Conservation (phyloP, 2,329 filamentous ascomycete species). For the Coleophoma crateriformis region DNA sequence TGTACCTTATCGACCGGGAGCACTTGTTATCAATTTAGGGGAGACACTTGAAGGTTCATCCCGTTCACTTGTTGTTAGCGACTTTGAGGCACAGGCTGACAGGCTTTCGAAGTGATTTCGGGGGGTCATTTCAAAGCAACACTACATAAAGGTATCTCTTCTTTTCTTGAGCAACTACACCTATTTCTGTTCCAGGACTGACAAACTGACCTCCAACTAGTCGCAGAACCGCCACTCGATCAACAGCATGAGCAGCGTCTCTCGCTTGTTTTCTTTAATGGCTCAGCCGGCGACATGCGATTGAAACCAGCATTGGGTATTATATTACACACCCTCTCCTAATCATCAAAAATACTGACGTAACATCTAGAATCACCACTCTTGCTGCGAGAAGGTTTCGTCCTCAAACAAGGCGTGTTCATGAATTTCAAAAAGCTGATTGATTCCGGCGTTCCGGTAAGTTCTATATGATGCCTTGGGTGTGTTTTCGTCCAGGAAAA, state of each 20-base stretch:
- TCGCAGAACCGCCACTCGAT: conserved; percentile 35
- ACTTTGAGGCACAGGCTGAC: too few species aligned
- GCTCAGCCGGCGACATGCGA: conserved; percentile 36
- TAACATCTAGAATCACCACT: conserved; percentile 26
- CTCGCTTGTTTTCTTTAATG: conserved; percentile 39
- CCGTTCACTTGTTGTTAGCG: too few species aligned
- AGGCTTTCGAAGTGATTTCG: conserved; percentile 30
- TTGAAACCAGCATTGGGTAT: conserved; percentile 31
- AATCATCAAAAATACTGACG: neutral
- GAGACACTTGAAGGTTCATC: conserved; percentile 28
- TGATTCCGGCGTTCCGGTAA: conserved; percentile 27
- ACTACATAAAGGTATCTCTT: conserved; percentile 25
- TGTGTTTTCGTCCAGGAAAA: neutral
- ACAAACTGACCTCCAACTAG: conserved; percentile 7
- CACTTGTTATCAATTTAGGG: conserved; percentile 43
- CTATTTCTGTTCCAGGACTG: too few species aligned
- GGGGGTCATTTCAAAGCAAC: conserved; percentile 42
- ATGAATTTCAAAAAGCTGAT: conserved; percentile 38
- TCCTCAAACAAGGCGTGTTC: conserved; percentile 38
- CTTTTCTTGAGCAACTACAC: neutral
- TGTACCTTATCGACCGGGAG: conserved; percentile 37
- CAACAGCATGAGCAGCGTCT: conserved; percentile 33
- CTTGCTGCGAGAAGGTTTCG: conserved; percentile 35
- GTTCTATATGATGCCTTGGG: neutral
- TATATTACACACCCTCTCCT: neutral